A percentile compares a stretch with the other conserved stretches of the same genome.
Conservation (phyloP, 192 early-diverging fungal species). For the Umbelopsis ramanniana region DNA sequence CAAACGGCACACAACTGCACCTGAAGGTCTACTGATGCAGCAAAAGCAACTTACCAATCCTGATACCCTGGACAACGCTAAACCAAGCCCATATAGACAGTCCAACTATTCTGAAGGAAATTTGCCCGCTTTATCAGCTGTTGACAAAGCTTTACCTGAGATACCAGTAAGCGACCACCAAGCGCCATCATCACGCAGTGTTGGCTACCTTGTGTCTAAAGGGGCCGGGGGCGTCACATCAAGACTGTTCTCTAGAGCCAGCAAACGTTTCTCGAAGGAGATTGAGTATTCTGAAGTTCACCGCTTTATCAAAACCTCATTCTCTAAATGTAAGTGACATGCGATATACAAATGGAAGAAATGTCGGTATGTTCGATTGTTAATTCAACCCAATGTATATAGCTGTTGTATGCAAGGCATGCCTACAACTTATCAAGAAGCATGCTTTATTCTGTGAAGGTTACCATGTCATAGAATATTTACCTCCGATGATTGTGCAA, state of each 20-base stretch:
- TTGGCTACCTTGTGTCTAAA: slow-evolving; percentile 14
- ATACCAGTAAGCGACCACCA: background rate
- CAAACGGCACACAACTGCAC: slow-evolving; percentile 5
- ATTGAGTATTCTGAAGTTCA: slow-evolving; percentile 45
- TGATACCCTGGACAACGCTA: background rate
- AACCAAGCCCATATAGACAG: background rate
- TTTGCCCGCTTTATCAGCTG: background rate
- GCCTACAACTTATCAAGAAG: slow-evolving; percentile 51
- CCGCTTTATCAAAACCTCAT: slow-evolving; percentile 58
- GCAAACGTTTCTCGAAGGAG: slow-evolving; percentile 23
- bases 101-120: slow-evolving; percentile 13
- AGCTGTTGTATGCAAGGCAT: slow-evolving; percentile 53
- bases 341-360: background rate
- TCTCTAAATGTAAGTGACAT: slow-evolving; percentile 53
- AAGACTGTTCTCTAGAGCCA: background rate
- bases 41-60: background rate
- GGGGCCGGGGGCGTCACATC: slow-evolving; percentile 4
- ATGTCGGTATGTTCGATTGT: background rate
- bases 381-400: background rate
- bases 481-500: background rate
- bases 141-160: background rate
- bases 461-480: background rate
- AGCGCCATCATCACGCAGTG: background rate
- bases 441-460: slow-evolving; percentile 63
- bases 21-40: background rate